Percentiles rank a stretch among this genome's conserved stretches.
phyloP scores from a whole-genome alignment of 495 filamentous ascomycete genomes.

The Hyphodiscus hymeniophilus region DNA sequence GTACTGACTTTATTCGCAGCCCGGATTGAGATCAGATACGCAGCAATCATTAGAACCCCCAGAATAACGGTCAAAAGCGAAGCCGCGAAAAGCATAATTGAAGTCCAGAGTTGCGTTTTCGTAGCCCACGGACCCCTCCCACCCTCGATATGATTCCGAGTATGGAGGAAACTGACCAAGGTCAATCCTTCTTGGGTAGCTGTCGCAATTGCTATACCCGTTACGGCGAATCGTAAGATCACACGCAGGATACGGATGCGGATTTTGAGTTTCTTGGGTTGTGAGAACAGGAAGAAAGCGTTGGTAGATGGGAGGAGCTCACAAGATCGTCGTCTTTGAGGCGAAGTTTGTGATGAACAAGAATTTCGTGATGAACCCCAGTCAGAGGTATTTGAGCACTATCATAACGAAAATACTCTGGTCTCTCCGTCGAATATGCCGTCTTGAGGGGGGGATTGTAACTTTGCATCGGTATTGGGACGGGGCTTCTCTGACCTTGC shows the following conservation, averaged over 20 bases:
- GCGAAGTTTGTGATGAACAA: background rate
- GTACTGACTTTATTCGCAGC: constrained; percentile 5
- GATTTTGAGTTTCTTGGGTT: constrained; percentile 10
- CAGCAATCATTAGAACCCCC: background rate
- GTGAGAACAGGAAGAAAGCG: too few relatives aligned
- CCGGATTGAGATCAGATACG: constrained; percentile 5
- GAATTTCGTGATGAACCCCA: background rate
- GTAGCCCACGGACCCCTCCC: constrained; percentile 13
- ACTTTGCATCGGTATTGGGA: too few relatives aligned
- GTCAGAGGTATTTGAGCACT: too few relatives aligned
- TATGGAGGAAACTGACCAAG: constrained; percentile 1
- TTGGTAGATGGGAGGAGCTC: too few relatives aligned
- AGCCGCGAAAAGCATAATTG: constrained; percentile 4
- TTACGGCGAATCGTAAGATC: constrained; percentile 1
- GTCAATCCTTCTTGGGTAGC: constrained; percentile 7
- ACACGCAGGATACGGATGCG: constrained; percentile 9
- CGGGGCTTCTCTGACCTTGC: too few relatives aligned
- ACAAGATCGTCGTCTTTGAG: background rate
- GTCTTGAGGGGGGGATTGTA: too few relatives aligned
- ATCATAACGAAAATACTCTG: too few relatives aligned
- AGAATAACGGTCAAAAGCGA: constrained; percentile 7
- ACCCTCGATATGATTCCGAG: background rate
- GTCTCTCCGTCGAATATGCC: too few relatives aligned
- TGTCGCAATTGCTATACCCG: constrained; percentile 2
- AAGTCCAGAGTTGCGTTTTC: constrained; percentile 10